Evolutionary conservation across 2,329 filamentous ascomycete genomes (phyloP).

Genomic region (Cladosporium colombiae): DNA sequence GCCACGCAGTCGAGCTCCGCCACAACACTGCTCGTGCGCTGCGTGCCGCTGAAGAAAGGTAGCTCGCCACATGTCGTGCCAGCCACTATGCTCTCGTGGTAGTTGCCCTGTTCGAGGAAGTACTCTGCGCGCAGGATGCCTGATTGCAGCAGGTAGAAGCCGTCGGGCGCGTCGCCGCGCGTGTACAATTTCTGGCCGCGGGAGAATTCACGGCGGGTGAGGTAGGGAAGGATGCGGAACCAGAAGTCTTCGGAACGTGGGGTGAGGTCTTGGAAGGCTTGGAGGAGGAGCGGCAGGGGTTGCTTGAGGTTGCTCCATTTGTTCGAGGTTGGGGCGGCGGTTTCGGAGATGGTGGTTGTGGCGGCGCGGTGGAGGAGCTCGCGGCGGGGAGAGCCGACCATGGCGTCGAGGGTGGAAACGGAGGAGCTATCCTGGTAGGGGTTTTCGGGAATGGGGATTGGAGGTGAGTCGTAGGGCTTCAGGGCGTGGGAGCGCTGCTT

Average conservation of each 20-base stretch:
- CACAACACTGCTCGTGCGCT: constrained; percentile 80
- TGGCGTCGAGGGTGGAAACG: constrained; percentile 29
- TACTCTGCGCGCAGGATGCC: constrained; percentile 91
- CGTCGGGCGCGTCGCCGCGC: constrained; percentile 71
- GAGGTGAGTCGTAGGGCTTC: constrained; percentile 51
- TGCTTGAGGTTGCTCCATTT: constrained; percentile 88
- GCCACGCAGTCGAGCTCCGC: constrained; percentile 79
- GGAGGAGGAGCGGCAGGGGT: constrained; percentile 85
- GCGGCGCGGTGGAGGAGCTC: constrained; percentile 78
- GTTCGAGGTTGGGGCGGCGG: constrained; percentile 50
- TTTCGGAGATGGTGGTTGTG: constrained; percentile 68
- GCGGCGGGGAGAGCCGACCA: constrained; percentile 73
- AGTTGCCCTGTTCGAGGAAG: constrained; percentile 81
- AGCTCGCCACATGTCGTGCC: constrained; percentile 95
- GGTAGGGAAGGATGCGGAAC: constrained; percentile 78
- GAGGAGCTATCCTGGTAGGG: neutral
- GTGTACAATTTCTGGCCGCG: constrained; percentile 75
- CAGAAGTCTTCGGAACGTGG: constrained; percentile 91
- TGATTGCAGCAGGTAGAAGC: constrained; percentile 87
- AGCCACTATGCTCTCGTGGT: constrained; percentile 88
- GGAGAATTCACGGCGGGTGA: constrained; percentile 66
- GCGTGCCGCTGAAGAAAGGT: constrained; percentile 91
- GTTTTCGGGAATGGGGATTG: constrained; percentile 33
- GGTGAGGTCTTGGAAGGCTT: constrained; percentile 90
- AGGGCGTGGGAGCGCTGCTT: constrained; percentile 40